Evolutionary conservation across 2,329 filamentous ascomycete species (phyloP).

Genomic region (Metarhizium album): DNA sequence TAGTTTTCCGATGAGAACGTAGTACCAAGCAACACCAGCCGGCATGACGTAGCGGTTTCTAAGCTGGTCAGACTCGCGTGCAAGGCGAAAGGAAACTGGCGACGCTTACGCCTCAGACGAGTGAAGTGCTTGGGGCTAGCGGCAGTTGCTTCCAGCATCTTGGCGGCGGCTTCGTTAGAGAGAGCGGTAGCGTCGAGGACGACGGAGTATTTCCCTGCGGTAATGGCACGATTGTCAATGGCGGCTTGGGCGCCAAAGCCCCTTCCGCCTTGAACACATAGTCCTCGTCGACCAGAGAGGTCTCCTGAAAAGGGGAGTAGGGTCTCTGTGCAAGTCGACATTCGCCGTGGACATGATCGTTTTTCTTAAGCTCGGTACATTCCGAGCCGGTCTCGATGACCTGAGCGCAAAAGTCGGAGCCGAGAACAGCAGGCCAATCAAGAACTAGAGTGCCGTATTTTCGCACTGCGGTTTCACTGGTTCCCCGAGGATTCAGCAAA

Average conservation of each 20-base stretch:
- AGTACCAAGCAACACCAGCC: constrained; percentile 13
- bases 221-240: constrained; percentile 22
- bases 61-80: not conserved
- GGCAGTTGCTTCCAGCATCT: constrained; percentile 17
- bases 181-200: constrained; percentile 23
- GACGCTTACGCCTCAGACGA: constrained; percentile 21
- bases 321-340: constrained; percentile 21
- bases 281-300: constrained; percentile 25
- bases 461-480: constrained; percentile 21
- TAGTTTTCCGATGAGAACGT: constrained; percentile 15
- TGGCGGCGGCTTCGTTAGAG: constrained; percentile 18
- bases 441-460: constrained; percentile 20
- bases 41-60: constrained; percentile 14
- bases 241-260: constrained; percentile 21
- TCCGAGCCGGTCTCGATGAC: constrained; percentile 20
- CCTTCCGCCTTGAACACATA: constrained; percentile 20
- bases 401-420: constrained; percentile 24
- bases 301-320: constrained; percentile 26
- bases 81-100: not conserved
- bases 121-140: constrained; percentile 19
- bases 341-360: constrained; percentile 26
- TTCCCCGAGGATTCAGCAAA: not conserved
- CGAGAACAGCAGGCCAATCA: constrained; percentile 25
- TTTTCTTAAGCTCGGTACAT: constrained; percentile 19
- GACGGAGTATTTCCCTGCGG: constrained; percentile 20